A percentile compares a stretch with the other conserved stretches of the same genome.
These are phyloP conservation scores for Mycena floridula DNA, from an alignment of 768 basidiomycete species.

Conservation along the genomic window DNA sequence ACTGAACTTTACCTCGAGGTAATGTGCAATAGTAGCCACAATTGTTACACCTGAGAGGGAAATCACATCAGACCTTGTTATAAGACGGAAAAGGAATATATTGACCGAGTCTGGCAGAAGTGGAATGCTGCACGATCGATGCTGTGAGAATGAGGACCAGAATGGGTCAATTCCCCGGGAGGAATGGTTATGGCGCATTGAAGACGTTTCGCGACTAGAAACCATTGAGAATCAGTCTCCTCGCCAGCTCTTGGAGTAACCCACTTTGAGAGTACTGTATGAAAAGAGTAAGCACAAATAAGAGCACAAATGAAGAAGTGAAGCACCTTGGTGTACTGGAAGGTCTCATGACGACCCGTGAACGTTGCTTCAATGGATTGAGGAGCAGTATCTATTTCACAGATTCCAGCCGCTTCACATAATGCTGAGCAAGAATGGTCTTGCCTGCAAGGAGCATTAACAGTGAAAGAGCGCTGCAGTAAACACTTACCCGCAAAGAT, in stretches of 20 bases:
- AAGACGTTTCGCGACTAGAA: constrained; percentile 41
- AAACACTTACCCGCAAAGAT: constrained; percentile 50
- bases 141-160: constrained; percentile 44
- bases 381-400: constrained; percentile 53
- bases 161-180: constrained; percentile 34
- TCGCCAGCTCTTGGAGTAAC: not conserved
- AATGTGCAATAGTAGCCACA: constrained; percentile 58
- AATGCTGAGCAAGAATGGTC: constrained; percentile 37
- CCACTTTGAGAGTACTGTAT: constrained; percentile 49
- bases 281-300: not conserved
- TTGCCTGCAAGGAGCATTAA: constrained; percentile 29
- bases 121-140: constrained; percentile 40
- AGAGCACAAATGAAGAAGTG: not conserved
- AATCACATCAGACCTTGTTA: too few relatives aligned
- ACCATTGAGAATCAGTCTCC: not conserved
- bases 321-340: constrained; percentile 57
- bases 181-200: constrained; percentile 43
- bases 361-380: constrained; percentile 59
- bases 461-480: not conserved
- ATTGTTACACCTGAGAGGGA: constrained; percentile 35
- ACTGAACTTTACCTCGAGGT: constrained; percentile 45
- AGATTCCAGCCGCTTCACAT: constrained; percentile 44
- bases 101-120: constrained; percentile 44
- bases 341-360: constrained; percentile 51
- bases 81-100: not conserved